Evolutionary conservation across 164 flowering plant species (phyloP), one percentile per base, ranked within the genome.

Genomic region (Litsea cubeba): DNA sequence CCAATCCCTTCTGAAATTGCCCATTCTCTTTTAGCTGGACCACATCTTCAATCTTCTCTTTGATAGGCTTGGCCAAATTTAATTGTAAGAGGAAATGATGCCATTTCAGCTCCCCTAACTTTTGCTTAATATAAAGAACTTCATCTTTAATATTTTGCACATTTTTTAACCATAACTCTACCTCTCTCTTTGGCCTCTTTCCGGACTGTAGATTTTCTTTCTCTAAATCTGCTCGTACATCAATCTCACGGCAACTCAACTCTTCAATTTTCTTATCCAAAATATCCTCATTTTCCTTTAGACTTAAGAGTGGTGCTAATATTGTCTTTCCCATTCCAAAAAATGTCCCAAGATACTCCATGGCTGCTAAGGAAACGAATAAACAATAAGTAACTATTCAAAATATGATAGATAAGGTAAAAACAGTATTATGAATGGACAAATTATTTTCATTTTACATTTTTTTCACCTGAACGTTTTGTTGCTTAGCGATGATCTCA

Each of bases 111-210:
- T 23, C 14, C 10, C 28, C 15, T 4, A 35, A 70, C 24, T 0
- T 5, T 18, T 22, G 7, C 23, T 54, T 22, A 18, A 58, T 58
- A 7, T 5, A 2, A 58, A n/a, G 20, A 17, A 70, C 30, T 26
- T 70, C 62, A 3, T 50, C 25, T 11, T 3, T 51, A 2, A 50
- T 24, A 20, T 24, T 51, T 14, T 51, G 28, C 20, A 70, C 72
- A 70, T 70, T 70, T 51, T 70, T 14, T n/a, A 70, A n/a, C 72
- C 72, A 70, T 23, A 70, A 12, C 11, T 23, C 17, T 51, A 70
- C 35, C 72, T 70, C 40, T n/a, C 32, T 70, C 62, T 50, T 70
- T 3, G 62, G 40, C n/a, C 25, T 50, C 72, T 70, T 70, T 51
- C 72, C 72, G 1, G n/a, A 14, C 12, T 23, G 2, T 20, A 50